phyloP scores from a whole-genome alignment of 345 rosid species.

The Aquilaria sinensis region DNA sequence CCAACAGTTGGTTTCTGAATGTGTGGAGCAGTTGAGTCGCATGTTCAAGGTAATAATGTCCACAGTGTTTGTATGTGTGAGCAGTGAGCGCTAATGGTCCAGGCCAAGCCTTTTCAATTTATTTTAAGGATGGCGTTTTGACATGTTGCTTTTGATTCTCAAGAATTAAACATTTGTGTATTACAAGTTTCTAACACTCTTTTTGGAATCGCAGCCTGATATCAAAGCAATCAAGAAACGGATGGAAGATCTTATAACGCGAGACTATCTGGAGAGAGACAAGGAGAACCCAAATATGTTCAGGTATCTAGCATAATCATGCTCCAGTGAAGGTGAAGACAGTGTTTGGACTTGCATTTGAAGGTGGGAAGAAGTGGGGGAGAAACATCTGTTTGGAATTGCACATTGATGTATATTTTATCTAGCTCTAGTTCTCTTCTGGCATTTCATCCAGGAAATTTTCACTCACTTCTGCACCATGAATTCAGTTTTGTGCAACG shows the following conservation, averaged over 20 bases:
- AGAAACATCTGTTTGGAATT: no score
- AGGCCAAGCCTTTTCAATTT: no score
- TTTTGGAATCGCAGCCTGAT: conserved; percentile 66
- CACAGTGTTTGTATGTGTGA: neutral
- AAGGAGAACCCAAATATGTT: conserved; percentile 64
- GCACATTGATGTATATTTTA: conserved; percentile 11
- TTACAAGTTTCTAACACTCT: neutral
- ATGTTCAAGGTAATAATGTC: conserved; percentile 72
- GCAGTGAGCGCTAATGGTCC: no score
- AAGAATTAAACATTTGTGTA: no score
- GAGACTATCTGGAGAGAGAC: conserved; percentile 92
- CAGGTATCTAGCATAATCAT: conserved; percentile 63
- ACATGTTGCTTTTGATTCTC: no score
- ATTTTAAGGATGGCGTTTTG: no score
- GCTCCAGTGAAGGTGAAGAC: neutral
- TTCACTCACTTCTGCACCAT: conserved; percentile 5
- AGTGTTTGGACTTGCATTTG: neutral
- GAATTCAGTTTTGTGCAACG: conserved; percentile 12
- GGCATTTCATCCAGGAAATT: neutral
- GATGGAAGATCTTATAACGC: conserved; percentile 82
- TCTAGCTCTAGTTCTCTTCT: conserved; percentile 3
- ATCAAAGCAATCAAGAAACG: conserved; percentile 92
- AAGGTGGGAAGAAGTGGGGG: neutral
- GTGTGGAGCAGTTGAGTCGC: conserved; percentile 89
- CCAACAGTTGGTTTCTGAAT: conserved; percentile 78